Evolutionary conservation across 441 rosid genomes (phyloP).

Genomic region (Euphorbia schlechtendalii): DNA sequence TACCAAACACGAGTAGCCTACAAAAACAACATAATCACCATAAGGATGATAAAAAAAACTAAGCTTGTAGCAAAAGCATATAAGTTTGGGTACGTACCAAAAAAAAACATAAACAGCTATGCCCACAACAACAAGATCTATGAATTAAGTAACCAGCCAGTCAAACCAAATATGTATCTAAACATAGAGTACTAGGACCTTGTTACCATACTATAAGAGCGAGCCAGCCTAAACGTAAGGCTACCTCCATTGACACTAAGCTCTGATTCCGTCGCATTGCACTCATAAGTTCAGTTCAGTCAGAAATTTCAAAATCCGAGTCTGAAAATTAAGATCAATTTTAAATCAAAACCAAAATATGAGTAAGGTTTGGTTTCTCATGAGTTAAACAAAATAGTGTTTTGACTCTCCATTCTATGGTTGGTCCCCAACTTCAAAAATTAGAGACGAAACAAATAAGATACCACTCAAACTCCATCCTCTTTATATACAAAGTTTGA

Average conservation of each 20-base stretch:
- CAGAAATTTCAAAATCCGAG: too few species aligned
- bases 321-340: too few species aligned
- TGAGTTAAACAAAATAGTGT: too few species aligned
- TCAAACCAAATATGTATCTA: slow-evolving; percentile 29
- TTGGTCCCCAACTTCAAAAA: too few species aligned
- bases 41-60: slow-evolving; percentile 37
- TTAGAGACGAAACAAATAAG: too few species aligned
- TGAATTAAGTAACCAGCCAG: slow-evolving; percentile 30
- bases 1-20: slow-evolving; percentile 46
- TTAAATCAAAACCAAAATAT: too few species aligned
- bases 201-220: slow-evolving; percentile 67
- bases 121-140: slow-evolving; percentile 38
- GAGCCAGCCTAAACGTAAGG: slow-evolving; percentile 53
- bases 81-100: slow-evolving; percentile 49
- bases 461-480: too few species aligned
- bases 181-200: slow-evolving; percentile 46
- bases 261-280: slow-evolving; percentile 42
- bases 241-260: slow-evolving; percentile 47
- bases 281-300: too few species aligned
- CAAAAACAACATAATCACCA: slow-evolving; percentile 58
- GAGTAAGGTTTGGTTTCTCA: too few species aligned
- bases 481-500: too few species aligned
- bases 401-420: too few species aligned
- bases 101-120: slow-evolving; percentile 37
- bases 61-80: slow-evolving; percentile 40